Percentiles rank a stretch among this genome's conserved stretches.
These are phyloP conservation scores for Galerina marginata DNA, from an alignment of 768 basidiomycete genomes.

Conservation along the genomic window DNA sequence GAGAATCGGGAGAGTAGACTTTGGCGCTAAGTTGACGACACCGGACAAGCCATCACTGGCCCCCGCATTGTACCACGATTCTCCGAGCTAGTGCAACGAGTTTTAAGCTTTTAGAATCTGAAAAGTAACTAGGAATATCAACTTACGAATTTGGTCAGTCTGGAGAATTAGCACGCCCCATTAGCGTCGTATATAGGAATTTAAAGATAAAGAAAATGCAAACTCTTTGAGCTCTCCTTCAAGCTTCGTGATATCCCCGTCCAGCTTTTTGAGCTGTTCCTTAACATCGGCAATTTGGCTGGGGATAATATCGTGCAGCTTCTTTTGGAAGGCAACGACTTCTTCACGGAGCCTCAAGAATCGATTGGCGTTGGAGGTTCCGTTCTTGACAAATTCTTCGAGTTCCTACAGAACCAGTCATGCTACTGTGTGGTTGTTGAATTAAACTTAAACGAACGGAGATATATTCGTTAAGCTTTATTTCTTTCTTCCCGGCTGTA, in stretches of 20 bases:
- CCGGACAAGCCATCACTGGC: neutral
- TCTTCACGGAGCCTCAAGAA: neutral
- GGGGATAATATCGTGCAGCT: neutral
- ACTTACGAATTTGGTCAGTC: too few species aligned
- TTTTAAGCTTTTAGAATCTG: too few species aligned
- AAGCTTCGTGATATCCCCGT: neutral
- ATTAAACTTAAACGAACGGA: too few species aligned
- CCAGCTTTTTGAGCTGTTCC: neutral
- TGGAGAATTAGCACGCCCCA: too few species aligned
- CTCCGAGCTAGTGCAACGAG: neutral
- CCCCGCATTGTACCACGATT: neutral
- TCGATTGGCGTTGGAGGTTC: neutral
- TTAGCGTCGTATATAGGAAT: too few species aligned
- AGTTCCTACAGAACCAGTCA: too few species aligned
- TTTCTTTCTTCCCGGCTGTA: too few species aligned
- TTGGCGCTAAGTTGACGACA: neutral
- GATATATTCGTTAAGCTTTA: too few species aligned
- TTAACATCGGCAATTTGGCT: neutral
- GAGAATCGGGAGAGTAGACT: neutral
- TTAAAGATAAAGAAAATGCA: too few species aligned
- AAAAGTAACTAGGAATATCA: too few species aligned
- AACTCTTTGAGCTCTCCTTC: too few species aligned
- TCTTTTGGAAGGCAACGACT: neutral
- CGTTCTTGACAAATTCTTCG: neutral
- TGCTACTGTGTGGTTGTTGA: too few species aligned